Evolutionary conservation across 2,329 filamentous ascomycete species (phyloP).

Genomic region (Leptographium radiaticola): DNA sequence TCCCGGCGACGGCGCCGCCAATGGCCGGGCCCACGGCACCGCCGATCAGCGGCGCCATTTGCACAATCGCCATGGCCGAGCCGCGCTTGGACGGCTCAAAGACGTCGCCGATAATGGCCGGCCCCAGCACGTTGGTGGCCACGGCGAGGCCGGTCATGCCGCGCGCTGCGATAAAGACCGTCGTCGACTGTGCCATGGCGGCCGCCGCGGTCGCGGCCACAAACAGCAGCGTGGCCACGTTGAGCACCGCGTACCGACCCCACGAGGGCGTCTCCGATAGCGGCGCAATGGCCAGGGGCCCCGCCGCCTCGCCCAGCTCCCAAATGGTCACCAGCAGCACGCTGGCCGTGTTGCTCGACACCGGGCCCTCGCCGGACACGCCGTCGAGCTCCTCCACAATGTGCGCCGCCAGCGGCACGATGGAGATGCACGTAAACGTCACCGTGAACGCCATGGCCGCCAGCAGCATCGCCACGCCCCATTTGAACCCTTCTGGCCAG

Average conservation of each 20-base stretch:
- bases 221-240: conserved; percentile 37
- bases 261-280: conserved; percentile 41
- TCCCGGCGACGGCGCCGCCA: conserved; percentile 19
- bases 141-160: conserved; percentile 55
- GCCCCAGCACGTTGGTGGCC: conserved; percentile 48
- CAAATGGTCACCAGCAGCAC: conserved; percentile 58
- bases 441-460: conserved; percentile 43
- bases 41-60: conserved; percentile 18
- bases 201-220: conserved; percentile 30
- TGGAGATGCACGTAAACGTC: conserved; percentile 45
- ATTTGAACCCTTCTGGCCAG: conserved; percentile 39
- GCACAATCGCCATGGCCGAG: conserved; percentile 28
- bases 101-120: conserved; percentile 52
- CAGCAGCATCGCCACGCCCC: conserved; percentile 37
- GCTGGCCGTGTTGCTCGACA: conserved; percentile 29
- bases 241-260: conserved; percentile 42
- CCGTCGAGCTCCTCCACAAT: conserved; percentile 34
- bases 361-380: conserved; percentile 10
- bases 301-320: conserved; percentile 52
- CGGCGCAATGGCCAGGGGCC: conserved; percentile 48
- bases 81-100: conserved; percentile 43
- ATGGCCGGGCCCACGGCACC: conserved; percentile 19
- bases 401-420: conserved; percentile 37
- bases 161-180: conserved; percentile 48
- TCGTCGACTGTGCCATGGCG: conserved; percentile 32